A percentile compares a stretch with the other conserved stretches of the same genome.
Evolutionary conservation across 345 rosid species (phyloP).

Genomic region (Linum lewisii): DNA sequence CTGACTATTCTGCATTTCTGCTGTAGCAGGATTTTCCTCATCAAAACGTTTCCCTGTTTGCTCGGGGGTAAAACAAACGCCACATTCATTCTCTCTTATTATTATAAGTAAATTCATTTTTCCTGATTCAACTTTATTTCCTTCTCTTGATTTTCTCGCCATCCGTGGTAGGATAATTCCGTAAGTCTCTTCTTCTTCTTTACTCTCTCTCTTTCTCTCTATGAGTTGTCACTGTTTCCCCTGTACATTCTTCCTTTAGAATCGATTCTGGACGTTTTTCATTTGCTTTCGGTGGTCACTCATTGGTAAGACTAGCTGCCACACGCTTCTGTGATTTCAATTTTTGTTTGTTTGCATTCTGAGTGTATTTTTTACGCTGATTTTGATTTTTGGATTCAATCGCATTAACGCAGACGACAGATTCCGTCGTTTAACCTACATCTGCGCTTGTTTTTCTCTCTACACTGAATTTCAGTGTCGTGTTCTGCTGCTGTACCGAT

Average conservation of each 20-base stretch:
- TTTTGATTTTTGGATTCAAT: not conserved
- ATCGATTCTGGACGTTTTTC: not conserved
- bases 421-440: not conserved
- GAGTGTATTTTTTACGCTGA: not conserved
- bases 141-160: not conserved
- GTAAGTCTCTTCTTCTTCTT: not conserved
- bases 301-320: not conserved
- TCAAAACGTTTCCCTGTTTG: not conserved
- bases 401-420: not conserved
- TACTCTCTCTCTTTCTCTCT: not conserved
- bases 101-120: not conserved
- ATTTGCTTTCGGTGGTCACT: not conserved
- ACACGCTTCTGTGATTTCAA: conserved; percentile 13
- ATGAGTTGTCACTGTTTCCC: not conserved
- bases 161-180: not conserved
- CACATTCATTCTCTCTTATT: conserved; percentile 5
- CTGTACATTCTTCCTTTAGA: not conserved
- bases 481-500: too few relatives aligned
- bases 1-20: too few relatives aligned
- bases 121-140: not conserved
- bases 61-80: not conserved
- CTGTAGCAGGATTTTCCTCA: not conserved
- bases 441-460: too few relatives aligned
- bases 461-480: too few relatives aligned
- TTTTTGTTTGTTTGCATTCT: not conserved